Conservation (phyloP, 2,329 filamentous ascomycete genomes). For the Chaetothyriales sp. region DNA sequence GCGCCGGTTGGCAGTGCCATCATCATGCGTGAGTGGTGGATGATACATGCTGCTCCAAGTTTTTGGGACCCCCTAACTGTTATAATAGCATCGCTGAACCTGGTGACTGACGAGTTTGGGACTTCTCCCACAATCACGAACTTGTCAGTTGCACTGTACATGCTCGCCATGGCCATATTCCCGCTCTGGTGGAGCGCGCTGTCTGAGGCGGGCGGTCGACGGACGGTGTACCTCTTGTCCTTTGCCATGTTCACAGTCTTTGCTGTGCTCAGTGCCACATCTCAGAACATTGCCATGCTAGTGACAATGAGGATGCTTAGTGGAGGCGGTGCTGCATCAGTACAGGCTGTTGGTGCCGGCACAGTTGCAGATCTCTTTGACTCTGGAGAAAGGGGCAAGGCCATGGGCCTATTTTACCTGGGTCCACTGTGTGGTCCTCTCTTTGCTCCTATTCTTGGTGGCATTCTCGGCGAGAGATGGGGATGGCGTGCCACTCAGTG, state of each 20-base stretch:
- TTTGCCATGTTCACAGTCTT: slow-evolving; percentile 60
- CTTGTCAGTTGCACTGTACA: slow-evolving; percentile 62
- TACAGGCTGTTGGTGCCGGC: slow-evolving; percentile 69
- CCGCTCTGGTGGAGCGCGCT: slow-evolving; percentile 80
- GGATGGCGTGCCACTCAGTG: slow-evolving; percentile 67
- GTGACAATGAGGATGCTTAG: slow-evolving; percentile 59
- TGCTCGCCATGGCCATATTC: slow-evolving; percentile 71
- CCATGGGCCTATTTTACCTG: slow-evolving; percentile 75
- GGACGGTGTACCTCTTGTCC: slow-evolving; percentile 63
- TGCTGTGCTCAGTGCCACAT: slow-evolving; percentile 53
- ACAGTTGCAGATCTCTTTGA: slow-evolving; percentile 76
- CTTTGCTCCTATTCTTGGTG: slow-evolving; percentile 61
- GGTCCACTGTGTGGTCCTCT: slow-evolving; percentile 63
- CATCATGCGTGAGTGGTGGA: slow-evolving; percentile 51
- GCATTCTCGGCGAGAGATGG: slow-evolving; percentile 50
- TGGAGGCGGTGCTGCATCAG: slow-evolving; percentile 63
- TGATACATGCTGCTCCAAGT: slow-evolving; percentile 1
- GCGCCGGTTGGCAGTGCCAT: slow-evolving; percentile 76
- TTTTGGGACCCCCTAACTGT: too few relatives aligned
- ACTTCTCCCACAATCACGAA: slow-evolving; percentile 54
- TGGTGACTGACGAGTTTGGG: slow-evolving; percentile 48
- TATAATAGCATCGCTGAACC: slow-evolving; percentile 47
- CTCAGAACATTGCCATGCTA: slow-evolving; percentile 57
- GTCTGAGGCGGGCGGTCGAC: slow-evolving; percentile 54
- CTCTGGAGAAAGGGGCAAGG: slow-evolving; percentile 51